Conservation (phyloP, 345 rosid genomes). For the Bretschneidera sinensis region DNA sequence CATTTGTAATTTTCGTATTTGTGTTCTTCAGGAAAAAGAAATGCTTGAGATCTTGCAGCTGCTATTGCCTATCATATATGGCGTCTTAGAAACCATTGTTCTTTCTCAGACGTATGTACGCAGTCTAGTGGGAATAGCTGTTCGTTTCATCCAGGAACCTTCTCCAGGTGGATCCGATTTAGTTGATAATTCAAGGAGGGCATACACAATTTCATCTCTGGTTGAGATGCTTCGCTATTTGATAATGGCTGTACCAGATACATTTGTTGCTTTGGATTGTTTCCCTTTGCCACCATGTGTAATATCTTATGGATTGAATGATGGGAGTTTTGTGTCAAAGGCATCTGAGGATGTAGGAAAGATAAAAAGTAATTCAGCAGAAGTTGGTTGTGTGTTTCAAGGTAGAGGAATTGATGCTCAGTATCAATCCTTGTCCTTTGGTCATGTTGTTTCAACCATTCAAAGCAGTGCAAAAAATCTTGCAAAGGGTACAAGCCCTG, state of each 20-base stretch:
- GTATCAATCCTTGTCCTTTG: conserved; percentile 68
- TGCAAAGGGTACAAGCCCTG: conserved; percentile 65
- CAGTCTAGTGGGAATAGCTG: conserved; percentile 61
- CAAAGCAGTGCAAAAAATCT: conserved; percentile 75
- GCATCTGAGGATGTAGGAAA: conserved; percentile 65
- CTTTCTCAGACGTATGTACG: conserved; percentile 87
- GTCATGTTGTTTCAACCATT: conserved; percentile 62
- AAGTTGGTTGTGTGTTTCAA: conserved; percentile 45
- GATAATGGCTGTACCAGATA: conserved; percentile 85
- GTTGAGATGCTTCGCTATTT: conserved; percentile 90
- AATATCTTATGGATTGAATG: conserved; percentile 57
- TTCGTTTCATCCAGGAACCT: conserved; percentile 81
- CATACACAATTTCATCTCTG: conserved; percentile 80
- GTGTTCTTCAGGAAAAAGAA: conserved; percentile 68
- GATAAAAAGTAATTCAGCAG: conserved; percentile 46
- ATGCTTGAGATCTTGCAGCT: conserved; percentile 76
- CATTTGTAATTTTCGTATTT: conserved; percentile 23
- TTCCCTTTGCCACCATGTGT: conserved; percentile 85
- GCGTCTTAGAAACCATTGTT: conserved; percentile 75
- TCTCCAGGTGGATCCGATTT: conserved; percentile 92
- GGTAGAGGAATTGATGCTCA: conserved; percentile 65
- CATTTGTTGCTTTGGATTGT: conserved; percentile 93
- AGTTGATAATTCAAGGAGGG: conserved; percentile 93
- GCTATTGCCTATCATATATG: conserved; percentile 84
- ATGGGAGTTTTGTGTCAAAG: conserved; percentile 65